Percentiles rank a stretch among this genome's conserved stretches.
Conservation (phyloP, 495 filamentous ascomycete genomes). For the Hypoxylon subgilvum region DNA sequence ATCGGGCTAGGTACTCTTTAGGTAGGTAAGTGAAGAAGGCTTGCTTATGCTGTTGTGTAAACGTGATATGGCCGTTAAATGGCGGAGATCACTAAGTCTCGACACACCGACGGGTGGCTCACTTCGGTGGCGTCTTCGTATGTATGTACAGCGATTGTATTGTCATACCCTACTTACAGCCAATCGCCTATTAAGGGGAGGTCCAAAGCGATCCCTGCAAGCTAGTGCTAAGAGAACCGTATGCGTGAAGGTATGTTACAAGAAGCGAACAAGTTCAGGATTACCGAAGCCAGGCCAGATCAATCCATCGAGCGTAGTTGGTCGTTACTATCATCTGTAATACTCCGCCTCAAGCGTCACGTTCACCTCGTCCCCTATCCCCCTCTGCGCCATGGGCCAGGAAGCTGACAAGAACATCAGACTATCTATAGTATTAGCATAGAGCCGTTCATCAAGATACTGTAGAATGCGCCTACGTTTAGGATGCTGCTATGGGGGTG, state of each 20-base stretch:
- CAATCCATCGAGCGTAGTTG: too few relatives aligned
- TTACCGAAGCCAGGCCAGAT: too few relatives aligned
- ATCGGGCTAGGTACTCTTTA: slow-evolving; percentile 18
- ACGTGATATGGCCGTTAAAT: slow-evolving; percentile 3
- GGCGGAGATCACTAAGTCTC: background rate
- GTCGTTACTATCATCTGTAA: background rate
- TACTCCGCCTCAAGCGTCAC: background rate
- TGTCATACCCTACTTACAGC: background rate
- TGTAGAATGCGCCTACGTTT: too few relatives aligned
- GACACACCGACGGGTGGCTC: background rate
- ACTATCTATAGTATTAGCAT: too few relatives aligned
- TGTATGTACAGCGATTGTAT: slow-evolving; percentile 1
- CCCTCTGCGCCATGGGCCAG: too few relatives aligned
- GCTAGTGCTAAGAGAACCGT: background rate
- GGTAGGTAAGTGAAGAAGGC: slow-evolving; percentile 19
- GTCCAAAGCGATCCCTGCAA: background rate
- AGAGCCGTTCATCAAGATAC: too few relatives aligned
- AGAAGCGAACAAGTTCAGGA: too few relatives aligned
- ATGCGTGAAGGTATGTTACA: background rate
- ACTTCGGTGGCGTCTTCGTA: background rate
- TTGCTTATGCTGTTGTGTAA: slow-evolving; percentile 9
- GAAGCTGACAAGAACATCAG: too few relatives aligned
- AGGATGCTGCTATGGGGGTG: too few relatives aligned
- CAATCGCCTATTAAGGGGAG: too few relatives aligned
- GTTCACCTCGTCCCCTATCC: too few relatives aligned